phyloP scores from a whole-genome alignment of 148 eudicot species.

The Vaccinium macrocarpon region DNA sequence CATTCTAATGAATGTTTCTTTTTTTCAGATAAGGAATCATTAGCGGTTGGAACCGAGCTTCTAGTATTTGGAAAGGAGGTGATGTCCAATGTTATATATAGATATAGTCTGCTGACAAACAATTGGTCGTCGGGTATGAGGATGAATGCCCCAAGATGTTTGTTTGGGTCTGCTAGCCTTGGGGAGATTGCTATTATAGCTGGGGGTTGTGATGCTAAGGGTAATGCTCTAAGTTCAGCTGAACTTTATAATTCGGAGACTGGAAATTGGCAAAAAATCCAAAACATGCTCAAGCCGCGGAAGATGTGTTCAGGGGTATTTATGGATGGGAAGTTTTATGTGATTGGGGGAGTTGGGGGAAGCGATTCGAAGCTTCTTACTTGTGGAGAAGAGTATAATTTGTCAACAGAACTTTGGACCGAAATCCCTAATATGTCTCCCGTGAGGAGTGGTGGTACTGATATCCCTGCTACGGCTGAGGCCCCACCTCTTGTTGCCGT shows the following conservation, averaged over 20 bases:
- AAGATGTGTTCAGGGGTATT: conserved; percentile 85
- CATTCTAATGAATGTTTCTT: conserved; percentile 60
- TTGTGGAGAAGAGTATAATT: conserved; percentile 81
- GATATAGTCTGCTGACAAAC: conserved; percentile 65
- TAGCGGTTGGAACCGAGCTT: conserved; percentile 90
- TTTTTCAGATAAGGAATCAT: conserved; percentile 78
- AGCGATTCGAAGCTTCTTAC: conserved; percentile 41
- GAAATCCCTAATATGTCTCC: conserved; percentile 81
- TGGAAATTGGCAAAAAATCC: conserved; percentile 56
- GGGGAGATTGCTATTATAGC: conserved; percentile 82
- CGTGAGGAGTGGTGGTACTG: conserved; percentile 35
- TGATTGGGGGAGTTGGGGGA: conserved; percentile 80
- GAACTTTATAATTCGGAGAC: conserved; percentile 77
- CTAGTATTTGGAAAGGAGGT: conserved; percentile 75
- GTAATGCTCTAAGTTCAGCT: conserved; percentile 48
- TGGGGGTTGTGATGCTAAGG: conserved; percentile 69
- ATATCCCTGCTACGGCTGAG: conserved; percentile 48
- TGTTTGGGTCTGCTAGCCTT: conserved; percentile 86
- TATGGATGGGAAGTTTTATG: conserved; percentile 89
- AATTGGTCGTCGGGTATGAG: conserved; percentile 68
- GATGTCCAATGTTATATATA: conserved; percentile 54
- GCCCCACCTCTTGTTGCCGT: conserved; percentile 93
- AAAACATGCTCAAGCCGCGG: conserved; percentile 62
- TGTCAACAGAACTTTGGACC: conserved; percentile 54
- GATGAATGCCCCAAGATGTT: conserved; percentile 78